Conservation (phyloP, 2,329 filamentous ascomycete species). For the Rhinocladiella mackenziei region DNA sequence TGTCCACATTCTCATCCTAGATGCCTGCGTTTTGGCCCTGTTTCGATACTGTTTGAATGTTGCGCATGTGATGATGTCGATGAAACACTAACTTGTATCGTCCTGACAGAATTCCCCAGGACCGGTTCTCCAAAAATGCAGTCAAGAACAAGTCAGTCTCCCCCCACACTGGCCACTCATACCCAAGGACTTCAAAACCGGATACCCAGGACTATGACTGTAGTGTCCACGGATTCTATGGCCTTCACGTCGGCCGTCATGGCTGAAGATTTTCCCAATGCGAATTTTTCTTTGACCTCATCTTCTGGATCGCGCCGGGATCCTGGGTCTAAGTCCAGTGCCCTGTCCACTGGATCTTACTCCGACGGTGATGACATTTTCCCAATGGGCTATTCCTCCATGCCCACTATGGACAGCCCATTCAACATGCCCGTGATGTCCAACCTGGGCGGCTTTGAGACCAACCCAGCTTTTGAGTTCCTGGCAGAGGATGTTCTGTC, state of each 20-base stretch:
- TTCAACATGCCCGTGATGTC: conserved; percentile 15
- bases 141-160: conserved; percentile 6
- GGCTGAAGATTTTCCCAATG: conserved; percentile 14
- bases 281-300: conserved; percentile 23
- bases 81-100: conserved; percentile 11
- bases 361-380: conserved; percentile 18
- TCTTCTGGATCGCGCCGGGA: conserved; percentile 13
- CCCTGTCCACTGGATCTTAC: conserved; percentile 11
- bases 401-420: conserved; percentile 10
- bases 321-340: conserved; percentile 4
- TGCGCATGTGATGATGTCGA: not conserved
- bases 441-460: conserved; percentile 10
- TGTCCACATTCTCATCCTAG: too few species aligned
- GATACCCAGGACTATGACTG: conserved; percentile 21
- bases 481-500: conserved; percentile 17
- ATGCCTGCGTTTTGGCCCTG: too few species aligned
- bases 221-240: conserved; percentile 16
- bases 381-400: conserved; percentile 13
- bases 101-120: conserved; percentile 5
- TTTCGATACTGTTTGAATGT: not conserved
- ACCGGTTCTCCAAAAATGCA: conserved; percentile 7
- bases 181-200: conserved; percentile 16
- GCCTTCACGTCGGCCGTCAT: conserved; percentile 16
- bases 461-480: conserved; percentile 20
- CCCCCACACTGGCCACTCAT: conserved; percentile 4